Base-by-base conservation (phyloP, 495 filamentous ascomycete species). In the Daldinia caldariorum region DNA sequence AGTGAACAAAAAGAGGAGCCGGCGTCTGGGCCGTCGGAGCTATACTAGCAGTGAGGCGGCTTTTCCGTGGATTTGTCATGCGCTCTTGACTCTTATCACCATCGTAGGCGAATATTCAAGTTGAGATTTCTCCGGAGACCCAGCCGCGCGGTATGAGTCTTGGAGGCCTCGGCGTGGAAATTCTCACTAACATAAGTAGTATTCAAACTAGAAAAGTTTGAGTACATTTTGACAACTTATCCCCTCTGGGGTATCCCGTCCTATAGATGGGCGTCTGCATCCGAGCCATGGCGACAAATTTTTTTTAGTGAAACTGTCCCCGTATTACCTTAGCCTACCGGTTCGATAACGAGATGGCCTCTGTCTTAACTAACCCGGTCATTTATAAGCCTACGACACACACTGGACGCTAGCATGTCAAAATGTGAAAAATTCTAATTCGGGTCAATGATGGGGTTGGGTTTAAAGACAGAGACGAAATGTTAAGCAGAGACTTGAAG, bases 281-380 rank as follows among this genome's bases (percentile, higher is more conserved):
- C 61, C 69, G 69, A 72, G 69, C 61, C 69, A 65, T 72, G 56
- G 12, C 32, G 37, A 29, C 10, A n/a, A 43, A 45, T n/a, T 38
- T 37, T 38, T 37, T 26, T 45, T n/a, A 7, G 8, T 49, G 39
- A 22, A 39, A 51, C 55, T 34, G 18, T 18, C 57, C 32, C 58
- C 51, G 26, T 61, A 59, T 60, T 3, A 26, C 26, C 26, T 61
- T 61, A 18, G 54, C 39, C 47, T 63, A 58, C 10, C 55, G 38
- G 10, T 38, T 63, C 38, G 55, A 53, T 20, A 37, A 26, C 54
- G 22, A 31, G 35, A 43, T 5, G 22, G 1, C 16, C 47, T 39
- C 45, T 37, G 45, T 62, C 39, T 41, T 62, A 49, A 37, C 9
- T n/a, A 13, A 8, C n/a, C 37, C 51, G 68, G 62, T 62, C 53